Conservation (phyloP, 1,139 yeast genomes). For the Blastobotrys niveus region DNA sequence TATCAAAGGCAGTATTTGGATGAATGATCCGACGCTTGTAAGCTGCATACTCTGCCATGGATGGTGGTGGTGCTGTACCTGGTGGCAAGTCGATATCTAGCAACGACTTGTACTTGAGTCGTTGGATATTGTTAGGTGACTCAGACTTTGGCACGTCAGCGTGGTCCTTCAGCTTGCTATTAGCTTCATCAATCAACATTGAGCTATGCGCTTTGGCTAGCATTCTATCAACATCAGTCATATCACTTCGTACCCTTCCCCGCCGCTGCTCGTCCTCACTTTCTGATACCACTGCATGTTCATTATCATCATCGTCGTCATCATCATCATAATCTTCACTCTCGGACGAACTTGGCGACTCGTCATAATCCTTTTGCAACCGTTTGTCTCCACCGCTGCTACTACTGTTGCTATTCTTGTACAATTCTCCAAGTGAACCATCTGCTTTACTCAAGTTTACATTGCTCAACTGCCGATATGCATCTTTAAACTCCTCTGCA, state of each 20-base stretch:
- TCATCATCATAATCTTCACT: slow-evolving; percentile 18
- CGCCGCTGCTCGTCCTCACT: slow-evolving; percentile 5
- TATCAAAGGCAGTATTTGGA: slow-evolving; percentile 36
- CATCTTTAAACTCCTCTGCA: slow-evolving; percentile 14
- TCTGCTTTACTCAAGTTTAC: slow-evolving; percentile 24
- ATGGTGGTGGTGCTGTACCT: slow-evolving; percentile 1
- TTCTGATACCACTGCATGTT: slow-evolving; percentile 10
- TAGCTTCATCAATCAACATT: background rate
- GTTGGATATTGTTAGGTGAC: slow-evolving; percentile 12
- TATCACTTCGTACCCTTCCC: no score
- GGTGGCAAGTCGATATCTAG: slow-evolving; percentile 37
- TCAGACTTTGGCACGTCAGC: slow-evolving; percentile 14
- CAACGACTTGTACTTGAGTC: slow-evolving; percentile 31
- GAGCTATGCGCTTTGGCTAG: background rate
- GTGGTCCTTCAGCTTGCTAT: background rate
- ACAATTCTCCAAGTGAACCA: slow-evolving; percentile 25
- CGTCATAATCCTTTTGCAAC: slow-evolving; percentile 20
- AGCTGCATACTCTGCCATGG: slow-evolving; percentile 41
- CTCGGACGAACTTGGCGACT: slow-evolving; percentile 16
- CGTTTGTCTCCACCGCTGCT: no score
- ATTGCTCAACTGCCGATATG: slow-evolving; percentile 26
- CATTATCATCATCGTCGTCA: slow-evolving; percentile 15
- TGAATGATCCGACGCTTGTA: slow-evolving; percentile 42
- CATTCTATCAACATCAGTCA: no score
- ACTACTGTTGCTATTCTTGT: no score